Conservation (phyloP, 2,329 filamentous ascomycete genomes). For the Akanthomyces lecanii region DNA sequence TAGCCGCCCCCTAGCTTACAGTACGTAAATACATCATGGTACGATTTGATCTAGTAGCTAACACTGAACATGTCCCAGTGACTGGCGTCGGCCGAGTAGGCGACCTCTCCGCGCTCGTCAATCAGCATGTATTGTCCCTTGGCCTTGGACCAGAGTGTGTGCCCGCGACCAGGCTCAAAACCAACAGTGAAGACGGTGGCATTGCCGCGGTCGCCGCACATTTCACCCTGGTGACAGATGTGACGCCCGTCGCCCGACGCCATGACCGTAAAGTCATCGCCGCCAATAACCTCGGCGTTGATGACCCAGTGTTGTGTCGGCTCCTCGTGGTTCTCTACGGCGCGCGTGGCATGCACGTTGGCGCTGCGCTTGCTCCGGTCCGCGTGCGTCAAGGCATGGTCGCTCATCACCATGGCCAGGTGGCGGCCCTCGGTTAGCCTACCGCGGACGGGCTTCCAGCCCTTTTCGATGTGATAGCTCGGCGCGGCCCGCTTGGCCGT, state of each 20-base stretch:
- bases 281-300: conserved; percentile 32
- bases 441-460: conserved; percentile 50
- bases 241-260: conserved; percentile 20
- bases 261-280: conserved; percentile 26
- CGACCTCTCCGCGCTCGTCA: background rate
- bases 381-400: conserved; percentile 35
- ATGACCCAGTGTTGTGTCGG: conserved; percentile 47
- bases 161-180: conserved; percentile 8
- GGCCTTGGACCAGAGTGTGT: background rate
- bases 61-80: background rate
- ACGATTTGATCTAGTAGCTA: background rate
- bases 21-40: no score
- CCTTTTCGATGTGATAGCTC: conserved; percentile 43
- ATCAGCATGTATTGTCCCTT: background rate
- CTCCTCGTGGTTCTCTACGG: conserved; percentile 31
- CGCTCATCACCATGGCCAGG: conserved; percentile 45
- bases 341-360: background rate
- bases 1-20: no score
- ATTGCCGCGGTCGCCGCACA: conserved; percentile 17
- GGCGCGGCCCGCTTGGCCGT: background rate
- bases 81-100: background rate
- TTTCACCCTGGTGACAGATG: conserved; percentile 17
- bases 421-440: conserved; percentile 53
- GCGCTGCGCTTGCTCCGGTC: conserved; percentile 24
- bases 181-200: conserved; percentile 21